These are phyloP conservation scores for Bryoerythrophyllum caledonicum DNA, from an alignment of 225 moss, liverwort and hornwort genomes.

Conservation along the genomic window DNA sequence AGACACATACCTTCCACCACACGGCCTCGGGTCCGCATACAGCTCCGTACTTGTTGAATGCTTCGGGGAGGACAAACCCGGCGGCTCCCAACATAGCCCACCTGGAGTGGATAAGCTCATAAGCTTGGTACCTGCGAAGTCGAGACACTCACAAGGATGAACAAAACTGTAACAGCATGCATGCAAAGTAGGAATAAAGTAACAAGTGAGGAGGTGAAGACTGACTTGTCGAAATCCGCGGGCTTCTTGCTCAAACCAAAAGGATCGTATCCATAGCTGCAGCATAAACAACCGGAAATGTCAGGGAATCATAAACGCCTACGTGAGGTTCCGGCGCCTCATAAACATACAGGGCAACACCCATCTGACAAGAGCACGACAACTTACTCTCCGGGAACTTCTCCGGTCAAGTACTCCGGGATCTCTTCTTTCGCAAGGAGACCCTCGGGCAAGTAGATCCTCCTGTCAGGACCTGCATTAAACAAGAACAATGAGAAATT, in stretches of 20 bases:
- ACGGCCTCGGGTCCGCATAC: conserved; percentile 77
- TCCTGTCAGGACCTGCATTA: conserved; percentile 61
- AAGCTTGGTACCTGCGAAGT: conserved; percentile 55
- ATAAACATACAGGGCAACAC: no score
- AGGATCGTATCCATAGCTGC: conserved; percentile 75
- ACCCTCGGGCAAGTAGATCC: conserved; percentile 84
- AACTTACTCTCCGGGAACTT: conserved; percentile 72
- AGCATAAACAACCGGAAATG: background rate
- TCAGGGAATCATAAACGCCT: background rate
- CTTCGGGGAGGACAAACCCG: conserved; percentile 74
- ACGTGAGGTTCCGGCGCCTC: no score
- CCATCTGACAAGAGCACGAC: no score
- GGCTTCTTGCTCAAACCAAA: conserved; percentile 73
- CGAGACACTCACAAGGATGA: no score
- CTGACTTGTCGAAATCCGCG: conserved; percentile 58
- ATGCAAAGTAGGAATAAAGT: no score
- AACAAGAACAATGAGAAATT: background rate
- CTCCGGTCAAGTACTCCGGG: conserved; percentile 66
- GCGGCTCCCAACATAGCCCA: conserved; percentile 90
- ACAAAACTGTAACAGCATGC: no score
- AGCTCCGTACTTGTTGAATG: conserved; percentile 88
- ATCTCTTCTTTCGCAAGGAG: conserved; percentile 73
- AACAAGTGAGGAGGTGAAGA: no score
- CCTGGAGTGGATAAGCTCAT: conserved; percentile 73
- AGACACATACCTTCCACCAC: conserved; percentile 63